Conservation (phyloP, 306 rosid genomes). For the Canavalia gladiata region DNA sequence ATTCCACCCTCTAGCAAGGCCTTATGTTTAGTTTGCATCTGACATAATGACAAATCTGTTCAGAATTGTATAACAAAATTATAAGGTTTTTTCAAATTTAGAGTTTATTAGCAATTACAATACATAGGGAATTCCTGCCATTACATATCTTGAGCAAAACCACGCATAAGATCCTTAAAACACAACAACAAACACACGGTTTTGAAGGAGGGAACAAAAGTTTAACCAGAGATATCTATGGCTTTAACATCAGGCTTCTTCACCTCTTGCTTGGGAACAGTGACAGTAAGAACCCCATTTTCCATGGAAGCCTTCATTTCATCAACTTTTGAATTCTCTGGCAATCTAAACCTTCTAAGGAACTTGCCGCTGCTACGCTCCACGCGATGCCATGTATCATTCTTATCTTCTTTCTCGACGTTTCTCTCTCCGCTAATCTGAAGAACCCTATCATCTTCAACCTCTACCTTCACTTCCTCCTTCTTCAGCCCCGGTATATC, state of each 20-base stretch:
- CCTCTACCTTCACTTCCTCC: conserved; percentile 54
- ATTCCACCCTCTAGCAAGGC: too few relatives aligned
- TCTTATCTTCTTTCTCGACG: conserved; percentile 55
- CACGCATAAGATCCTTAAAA: too few relatives aligned
- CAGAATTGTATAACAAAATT: too few relatives aligned
- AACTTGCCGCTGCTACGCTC: conserved; percentile 58
- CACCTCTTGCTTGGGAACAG: conserved; percentile 48
- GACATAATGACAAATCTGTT: too few relatives aligned
- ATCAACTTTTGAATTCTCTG: conserved; percentile 44
- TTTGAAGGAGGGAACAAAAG: background rate
- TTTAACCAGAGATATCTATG: conserved; percentile 46
- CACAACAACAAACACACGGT: too few relatives aligned
- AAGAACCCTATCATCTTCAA: conserved; percentile 56
- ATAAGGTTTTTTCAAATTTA: too few relatives aligned
- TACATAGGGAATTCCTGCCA: too few relatives aligned
- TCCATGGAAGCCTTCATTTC: conserved; percentile 53
- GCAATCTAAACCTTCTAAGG: conserved; percentile 51
- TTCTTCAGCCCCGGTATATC: conserved; percentile 53
- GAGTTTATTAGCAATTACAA: too few relatives aligned
- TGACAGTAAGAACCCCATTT: conserved; percentile 58
- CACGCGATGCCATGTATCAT: conserved; percentile 49
- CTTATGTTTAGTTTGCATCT: too few relatives aligned
- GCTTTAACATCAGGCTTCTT: conserved; percentile 50
- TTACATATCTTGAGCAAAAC: too few relatives aligned
- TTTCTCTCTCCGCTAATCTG: conserved; percentile 56